Conservation (phyloP, 2,329 filamentous ascomycete species). For the Parastagonospora nodorum region DNA sequence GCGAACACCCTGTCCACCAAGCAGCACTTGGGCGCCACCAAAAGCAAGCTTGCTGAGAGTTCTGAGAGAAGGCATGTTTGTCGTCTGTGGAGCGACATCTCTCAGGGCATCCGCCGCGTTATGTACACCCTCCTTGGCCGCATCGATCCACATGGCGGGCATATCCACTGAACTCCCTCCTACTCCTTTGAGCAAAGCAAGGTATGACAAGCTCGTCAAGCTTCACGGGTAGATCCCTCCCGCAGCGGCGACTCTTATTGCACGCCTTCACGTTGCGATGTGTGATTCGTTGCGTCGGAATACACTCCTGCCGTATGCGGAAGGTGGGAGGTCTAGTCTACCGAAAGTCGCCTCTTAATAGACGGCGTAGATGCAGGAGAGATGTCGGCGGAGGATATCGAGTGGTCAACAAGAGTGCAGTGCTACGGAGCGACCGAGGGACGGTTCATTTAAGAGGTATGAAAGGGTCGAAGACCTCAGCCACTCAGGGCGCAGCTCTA, state of each 20-base stretch:
- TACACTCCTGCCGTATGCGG: constrained; percentile 18
- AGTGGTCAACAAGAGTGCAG: constrained; percentile 10
- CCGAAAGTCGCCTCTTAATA: constrained; percentile 8
- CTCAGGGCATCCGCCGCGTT: constrained; percentile 23
- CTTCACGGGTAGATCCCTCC: constrained; percentile 36
- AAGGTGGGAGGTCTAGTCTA: constrained; percentile 22
- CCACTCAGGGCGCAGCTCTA: constrained; percentile 41
- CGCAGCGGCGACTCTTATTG: constrained; percentile 25
- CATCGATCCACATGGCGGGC: constrained; percentile 29
- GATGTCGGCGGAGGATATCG: constrained; percentile 8
- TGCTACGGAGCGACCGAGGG: constrained; percentile 7
- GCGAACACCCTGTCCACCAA: constrained; percentile 34
- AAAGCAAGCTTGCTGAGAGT: constrained; percentile 45
- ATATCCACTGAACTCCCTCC: constrained; percentile 10
- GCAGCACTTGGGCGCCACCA: constrained; percentile 40
- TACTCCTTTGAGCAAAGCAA: constrained; percentile 10
- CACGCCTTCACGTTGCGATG: constrained; percentile 21
- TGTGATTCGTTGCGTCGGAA: constrained; percentile 25
- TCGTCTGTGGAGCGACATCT: constrained; percentile 9
- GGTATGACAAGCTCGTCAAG: constrained; percentile 25
- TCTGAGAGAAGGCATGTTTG: constrained; percentile 43
- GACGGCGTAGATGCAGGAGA: background rate
- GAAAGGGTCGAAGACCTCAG: constrained; percentile 26
- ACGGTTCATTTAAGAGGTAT: constrained; percentile 12
- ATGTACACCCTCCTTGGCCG: constrained; percentile 30